Base-by-base conservation (phyloP, 805 yeast species). In the Pichia eremophila region DNA sequence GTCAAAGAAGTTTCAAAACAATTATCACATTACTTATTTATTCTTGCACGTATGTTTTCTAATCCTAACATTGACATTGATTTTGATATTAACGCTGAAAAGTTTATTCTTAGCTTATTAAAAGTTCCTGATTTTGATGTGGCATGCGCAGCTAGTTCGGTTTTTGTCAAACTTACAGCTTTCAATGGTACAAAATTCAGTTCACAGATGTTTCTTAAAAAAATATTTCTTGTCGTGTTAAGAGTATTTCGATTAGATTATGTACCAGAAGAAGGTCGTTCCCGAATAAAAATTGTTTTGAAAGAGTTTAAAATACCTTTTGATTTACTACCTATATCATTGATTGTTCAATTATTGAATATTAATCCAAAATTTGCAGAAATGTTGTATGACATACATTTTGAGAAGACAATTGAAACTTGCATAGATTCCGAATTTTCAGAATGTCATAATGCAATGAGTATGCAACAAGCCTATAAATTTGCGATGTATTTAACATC, bases 401-500 rank as follows among this genome's bases (percentile, higher is more conserved):
- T 28, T 17, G 38, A 37, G 10, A 14, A 40, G 5, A 25, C 17
- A 8, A 22, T 47, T 12, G 19, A 44, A 19, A 15, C 9, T 4
- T 22, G 40, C 1, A 43, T 46, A 2, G 18, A 9, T 8, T 10
- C 8, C 4, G 36, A 34, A 15, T 34, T 4, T 15, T 14, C 18
- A 12, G 15, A 34, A 15, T 34, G 18, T 15, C 10, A 34, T 10
- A 12, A 15, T 7, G 8, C 36, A 10, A 34, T 34, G 36, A 15
- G 36, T 34, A 14, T 34, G 36, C 10, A 3, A 14, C 36, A 36
- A 15, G 22, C 47, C 3, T 44, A 19, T 28, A 38, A 35, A 5
- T 37, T 44, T 31, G 44, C 50, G n/a, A 45, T 39, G 39, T 48
- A 29, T 41, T 19, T 48, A 17, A 35, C 38, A 34, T 61, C 68